Evolutionary conservation across 768 basidiomycete species (phyloP).

Genomic region (Holtermannia corniformis): DNA sequence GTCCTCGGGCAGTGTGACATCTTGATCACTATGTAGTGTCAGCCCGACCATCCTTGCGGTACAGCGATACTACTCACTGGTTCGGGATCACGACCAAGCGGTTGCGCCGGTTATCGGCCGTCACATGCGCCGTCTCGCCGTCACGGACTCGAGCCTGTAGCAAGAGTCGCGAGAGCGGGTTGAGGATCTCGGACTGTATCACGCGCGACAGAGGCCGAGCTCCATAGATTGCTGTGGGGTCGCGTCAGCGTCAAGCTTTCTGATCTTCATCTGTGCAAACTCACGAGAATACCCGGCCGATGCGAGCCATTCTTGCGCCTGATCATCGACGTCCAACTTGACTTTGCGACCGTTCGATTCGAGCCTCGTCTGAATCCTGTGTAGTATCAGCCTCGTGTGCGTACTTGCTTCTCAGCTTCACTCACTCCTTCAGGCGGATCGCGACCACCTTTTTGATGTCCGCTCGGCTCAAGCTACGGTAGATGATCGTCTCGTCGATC

Average conservation of each 20-base stretch:
- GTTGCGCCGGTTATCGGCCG: conserved; percentile 75
- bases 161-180: conserved; percentile 76
- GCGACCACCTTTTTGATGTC: conserved; percentile 81
- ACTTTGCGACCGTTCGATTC: conserved; percentile 62
- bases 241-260: conserved; percentile 2
- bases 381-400: no score
- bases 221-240: conserved; percentile 55
- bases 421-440: conserved; percentile 72
- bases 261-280: neutral
- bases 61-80: conserved; percentile 45
- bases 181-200: conserved; percentile 85
- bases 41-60: conserved; percentile 37
- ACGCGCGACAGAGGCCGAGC: conserved; percentile 85
- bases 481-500: conserved; percentile 43
- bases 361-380: conserved; percentile 73
- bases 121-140: conserved; percentile 63
- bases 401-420: no score
- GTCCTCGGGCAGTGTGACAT: conserved; percentile 27
- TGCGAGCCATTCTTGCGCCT: conserved; percentile 51
- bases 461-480: conserved; percentile 68
- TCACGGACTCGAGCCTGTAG: conserved; percentile 74
- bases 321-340: conserved; percentile 62
- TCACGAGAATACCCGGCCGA: conserved; percentile 39
- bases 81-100: conserved; percentile 69
- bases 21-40: conserved; percentile 41